These are phyloP conservation scores for Fusarium newnesense DNA, from an alignment of 2,329 filamentous ascomycete species.

Conservation along the genomic window DNA sequence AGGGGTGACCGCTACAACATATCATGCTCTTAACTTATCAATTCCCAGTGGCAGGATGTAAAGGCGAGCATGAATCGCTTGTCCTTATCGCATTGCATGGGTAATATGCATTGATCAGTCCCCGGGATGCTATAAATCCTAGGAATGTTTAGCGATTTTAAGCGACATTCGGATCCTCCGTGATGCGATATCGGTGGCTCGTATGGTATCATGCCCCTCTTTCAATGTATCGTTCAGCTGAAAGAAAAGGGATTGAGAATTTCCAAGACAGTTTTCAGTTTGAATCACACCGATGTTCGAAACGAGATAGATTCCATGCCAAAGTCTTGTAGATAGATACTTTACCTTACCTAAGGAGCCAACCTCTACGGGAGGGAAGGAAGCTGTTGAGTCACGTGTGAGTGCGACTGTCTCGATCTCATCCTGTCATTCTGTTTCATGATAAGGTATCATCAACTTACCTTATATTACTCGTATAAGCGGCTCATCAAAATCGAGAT, in stretches of 20 bases:
- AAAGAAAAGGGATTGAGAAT: neutral
- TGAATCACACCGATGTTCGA: neutral
- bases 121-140: neutral
- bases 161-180: constrained; percentile 28
- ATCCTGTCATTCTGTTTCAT: neutral
- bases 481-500: neutral
- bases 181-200: constrained; percentile 1
- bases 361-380: neutral
- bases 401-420: neutral
- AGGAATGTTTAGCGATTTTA: constrained; percentile 9
- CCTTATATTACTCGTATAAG: neutral
- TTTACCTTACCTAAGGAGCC: neutral
- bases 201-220: neutral
- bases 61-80: neutral
- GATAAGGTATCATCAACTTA: neutral
- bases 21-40: neutral
- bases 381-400: neutral
- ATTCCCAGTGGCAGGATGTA: too few relatives aligned
- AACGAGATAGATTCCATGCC: neutral
- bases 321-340: neutral
- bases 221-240: neutral
- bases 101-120: neutral
- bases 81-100: constrained; percentile 8
- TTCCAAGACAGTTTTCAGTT: neutral
- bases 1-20: neutral